Conservation (phyloP, 2,329 filamentous ascomycete genomes). For the Alternaria arbusti region DNA sequence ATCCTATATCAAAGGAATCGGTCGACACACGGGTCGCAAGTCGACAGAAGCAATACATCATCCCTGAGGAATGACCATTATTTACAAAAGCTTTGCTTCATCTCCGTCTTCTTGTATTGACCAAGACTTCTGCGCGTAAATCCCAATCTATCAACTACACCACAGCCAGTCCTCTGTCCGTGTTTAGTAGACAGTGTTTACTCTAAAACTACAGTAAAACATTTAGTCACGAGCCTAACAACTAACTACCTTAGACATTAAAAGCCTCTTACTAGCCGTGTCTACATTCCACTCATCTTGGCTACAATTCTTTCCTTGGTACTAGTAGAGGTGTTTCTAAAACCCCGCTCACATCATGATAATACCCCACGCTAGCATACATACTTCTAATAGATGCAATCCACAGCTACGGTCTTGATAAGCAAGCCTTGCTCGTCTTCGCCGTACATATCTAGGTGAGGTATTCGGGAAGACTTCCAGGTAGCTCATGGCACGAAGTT, state of each 20-base stretch:
- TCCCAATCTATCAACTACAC: neutral
- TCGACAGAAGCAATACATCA: neutral
- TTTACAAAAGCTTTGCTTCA: neutral
- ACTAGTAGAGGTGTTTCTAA: neutral
- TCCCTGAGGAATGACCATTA: no score
- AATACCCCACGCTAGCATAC: neutral
- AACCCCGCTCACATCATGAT: neutral
- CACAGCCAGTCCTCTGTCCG: neutral
- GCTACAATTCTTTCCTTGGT: accelerated
- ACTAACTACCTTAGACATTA: neutral
- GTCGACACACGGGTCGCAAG: neutral
- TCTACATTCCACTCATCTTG: neutral
- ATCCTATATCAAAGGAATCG: neutral
- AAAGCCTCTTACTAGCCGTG: neutral
- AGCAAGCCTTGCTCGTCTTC: neutral
- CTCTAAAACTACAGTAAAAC: neutral
- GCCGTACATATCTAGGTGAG: neutral
- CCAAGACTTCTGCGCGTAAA: neutral
- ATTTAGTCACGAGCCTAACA: neutral
- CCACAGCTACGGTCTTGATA: neutral
- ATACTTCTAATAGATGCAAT: neutral
- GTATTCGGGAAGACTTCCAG: neutral
- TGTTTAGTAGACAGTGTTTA: neutral
- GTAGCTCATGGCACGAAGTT: neutral
- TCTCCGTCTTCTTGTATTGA: neutral